Conservation (phyloP, 441 rosid species). For the Bocquillonia castaneifolia region DNA sequence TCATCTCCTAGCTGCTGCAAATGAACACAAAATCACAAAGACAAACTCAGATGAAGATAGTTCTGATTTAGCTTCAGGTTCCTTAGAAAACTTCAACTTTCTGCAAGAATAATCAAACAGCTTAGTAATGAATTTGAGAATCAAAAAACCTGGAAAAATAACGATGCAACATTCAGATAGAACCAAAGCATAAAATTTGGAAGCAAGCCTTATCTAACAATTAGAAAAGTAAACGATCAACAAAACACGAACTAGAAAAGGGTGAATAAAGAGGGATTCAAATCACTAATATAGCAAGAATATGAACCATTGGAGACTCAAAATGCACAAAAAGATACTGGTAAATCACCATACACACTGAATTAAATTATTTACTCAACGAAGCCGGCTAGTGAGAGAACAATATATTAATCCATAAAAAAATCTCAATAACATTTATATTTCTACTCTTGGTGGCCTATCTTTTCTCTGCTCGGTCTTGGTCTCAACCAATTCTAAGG, state of each 20-base stretch:
- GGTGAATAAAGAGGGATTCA: not conserved
- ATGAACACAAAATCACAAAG: not conserved
- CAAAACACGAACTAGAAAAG: not conserved
- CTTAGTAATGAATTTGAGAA: not conserved
- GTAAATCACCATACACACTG: not conserved
- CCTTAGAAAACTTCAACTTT: constrained; percentile 18
- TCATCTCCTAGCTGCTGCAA: constrained; percentile 22
- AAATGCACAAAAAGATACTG: not conserved
- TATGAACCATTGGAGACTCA: too few relatives aligned
- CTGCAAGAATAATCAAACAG: constrained; percentile 21
- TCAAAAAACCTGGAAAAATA: not conserved
- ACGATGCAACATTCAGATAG: too few relatives aligned
- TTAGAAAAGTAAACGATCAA: not conserved
- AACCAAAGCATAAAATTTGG: too few relatives aligned
- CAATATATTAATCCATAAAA: not conserved
- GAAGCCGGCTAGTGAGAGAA: not conserved
- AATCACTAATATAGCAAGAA: not conserved
- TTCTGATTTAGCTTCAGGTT: constrained; percentile 13
- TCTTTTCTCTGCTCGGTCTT: constrained; percentile 7
- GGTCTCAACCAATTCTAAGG: not conserved
- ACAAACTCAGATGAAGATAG: not conserved
- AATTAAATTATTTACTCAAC: not conserved
- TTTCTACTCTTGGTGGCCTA: constrained; percentile 8
- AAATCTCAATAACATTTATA: too few relatives aligned
- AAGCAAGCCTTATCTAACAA: not conserved